phyloP scores from a whole-genome alignment of 176 grass and related monocot genomes.

The Avena eriantha region DNA sequence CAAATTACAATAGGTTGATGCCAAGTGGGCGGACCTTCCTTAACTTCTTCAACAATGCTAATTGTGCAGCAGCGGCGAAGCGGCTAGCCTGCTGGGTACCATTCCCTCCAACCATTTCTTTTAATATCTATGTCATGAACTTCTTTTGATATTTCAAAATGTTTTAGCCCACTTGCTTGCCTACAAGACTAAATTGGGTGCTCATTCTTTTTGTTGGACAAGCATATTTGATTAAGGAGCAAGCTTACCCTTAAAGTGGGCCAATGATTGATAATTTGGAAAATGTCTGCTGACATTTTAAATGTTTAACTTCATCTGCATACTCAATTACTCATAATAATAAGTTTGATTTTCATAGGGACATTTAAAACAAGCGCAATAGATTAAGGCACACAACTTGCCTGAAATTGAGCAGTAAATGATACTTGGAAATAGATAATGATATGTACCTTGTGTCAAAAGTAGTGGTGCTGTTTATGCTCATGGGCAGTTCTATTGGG shows the following conservation, averaged over 20 bases:
- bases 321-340: not conserved
- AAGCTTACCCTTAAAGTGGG: not conserved
- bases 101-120: slow-evolving; percentile 20
- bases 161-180: slow-evolving; percentile 17
- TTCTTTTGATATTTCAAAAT: not conserved
- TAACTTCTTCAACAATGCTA: slow-evolving; percentile 92
- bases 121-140: not conserved
- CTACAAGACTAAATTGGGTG: not conserved
- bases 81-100: slow-evolving; percentile 98
- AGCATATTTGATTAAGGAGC: not conserved
- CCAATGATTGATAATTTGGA: not conserved
- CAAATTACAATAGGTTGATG: slow-evolving; percentile 99
- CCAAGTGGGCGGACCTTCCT: slow-evolving; percentile 78
- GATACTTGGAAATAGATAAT: slow-evolving; percentile 18
- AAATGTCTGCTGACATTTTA: not conserved
- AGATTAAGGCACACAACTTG: slow-evolving; percentile 13
- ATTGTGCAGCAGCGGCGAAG: slow-evolving; percentile 93
- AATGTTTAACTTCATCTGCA: slow-evolving; percentile 14
- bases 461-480: not conserved
- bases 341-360: not conserved
- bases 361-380: slow-evolving; percentile 11
- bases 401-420: not conserved
- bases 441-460: not conserved
- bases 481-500: not conserved
- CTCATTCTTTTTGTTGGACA: not conserved